Base-by-base conservation (phyloP, 345 rosid genomes). In the Lepidium africanum region DNA sequence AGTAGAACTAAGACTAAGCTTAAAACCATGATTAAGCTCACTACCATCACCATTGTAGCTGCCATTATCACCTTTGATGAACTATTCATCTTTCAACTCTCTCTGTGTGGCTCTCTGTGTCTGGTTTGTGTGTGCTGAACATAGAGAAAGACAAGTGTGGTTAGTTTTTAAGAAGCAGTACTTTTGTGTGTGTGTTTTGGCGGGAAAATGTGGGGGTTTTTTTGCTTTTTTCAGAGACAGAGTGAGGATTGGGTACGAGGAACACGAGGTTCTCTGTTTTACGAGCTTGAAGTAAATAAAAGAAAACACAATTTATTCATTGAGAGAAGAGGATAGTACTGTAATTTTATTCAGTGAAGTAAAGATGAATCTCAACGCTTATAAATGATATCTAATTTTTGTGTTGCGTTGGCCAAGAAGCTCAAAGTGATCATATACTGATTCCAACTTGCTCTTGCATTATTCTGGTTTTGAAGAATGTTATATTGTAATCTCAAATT, bases 51-150 rank as follows among this genome's bases (percentile, higher is more conserved):
- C 65, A 88, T 78, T 3, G 96, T 90, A 14, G 97, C 97, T 41
- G 87, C 96, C 86, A 90, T 81, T 33, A 88, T 86, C 42, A 94
- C 88, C 79, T 88, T 85, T 11, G 96, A 83, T 5, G 95, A 76
- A 64, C 83, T 85, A 77, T 83, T 84, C 98, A 93, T 90, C 47
- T 76, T 59, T 59, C 1, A 11, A 40, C 66, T 59, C 41, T 58
- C 17, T 57, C 27, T 70, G 6, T 30, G 33, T 30, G 7, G 33
- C 50, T 63, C 59, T 73, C 5, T 37, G 46, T 4, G 32, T 27
- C 32, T 38, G 33, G 57, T 5, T 21, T 47, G 39, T 43, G 58
- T 35, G 14, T 17, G 41, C 5, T 27, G 43, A 67, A 60, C 55
- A 37, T 25, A 53, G 57, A 59, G 48, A 23, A 41, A 10, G 42